Evolutionary conservation across 257 asterid species (phyloP).

Genomic region (Solanum etuberosum): DNA sequence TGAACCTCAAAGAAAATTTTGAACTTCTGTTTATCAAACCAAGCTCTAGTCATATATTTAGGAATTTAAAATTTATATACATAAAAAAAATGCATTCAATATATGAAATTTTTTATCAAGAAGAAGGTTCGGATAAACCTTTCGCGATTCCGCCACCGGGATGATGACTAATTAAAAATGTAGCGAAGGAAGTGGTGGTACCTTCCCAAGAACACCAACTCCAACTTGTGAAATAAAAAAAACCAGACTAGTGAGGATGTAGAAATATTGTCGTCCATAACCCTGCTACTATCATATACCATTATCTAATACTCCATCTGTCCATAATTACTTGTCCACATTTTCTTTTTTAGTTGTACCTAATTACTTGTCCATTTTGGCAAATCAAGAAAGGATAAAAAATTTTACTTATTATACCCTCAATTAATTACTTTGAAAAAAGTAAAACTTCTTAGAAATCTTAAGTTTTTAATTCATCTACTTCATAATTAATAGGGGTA

Average conservation of each 20-base stretch:
- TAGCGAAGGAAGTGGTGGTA: background rate
- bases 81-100: background rate
- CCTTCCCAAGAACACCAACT: background rate
- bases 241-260: background rate
- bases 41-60: no score
- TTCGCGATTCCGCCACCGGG: fast-evolving
- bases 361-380: no score
- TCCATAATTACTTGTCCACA: no score
- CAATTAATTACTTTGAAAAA: no score
- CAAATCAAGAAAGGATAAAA: no score
- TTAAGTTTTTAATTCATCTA: no score
- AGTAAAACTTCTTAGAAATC: no score
- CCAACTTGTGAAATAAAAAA: background rate
- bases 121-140: fast-evolving
- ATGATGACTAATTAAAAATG: background rate
- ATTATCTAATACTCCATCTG: no score
- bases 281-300: background rate
- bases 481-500: no score
- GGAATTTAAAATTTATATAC: background rate
- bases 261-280: background rate
- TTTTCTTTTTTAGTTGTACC: no score
- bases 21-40: fast-evolving
- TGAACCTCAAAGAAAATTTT: fast-evolving
- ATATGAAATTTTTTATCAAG: fast-evolving
- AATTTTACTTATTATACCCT: no score